Evolutionary conservation across 345 rosid species (phyloP).

Genomic region (Salix udensis): DNA sequence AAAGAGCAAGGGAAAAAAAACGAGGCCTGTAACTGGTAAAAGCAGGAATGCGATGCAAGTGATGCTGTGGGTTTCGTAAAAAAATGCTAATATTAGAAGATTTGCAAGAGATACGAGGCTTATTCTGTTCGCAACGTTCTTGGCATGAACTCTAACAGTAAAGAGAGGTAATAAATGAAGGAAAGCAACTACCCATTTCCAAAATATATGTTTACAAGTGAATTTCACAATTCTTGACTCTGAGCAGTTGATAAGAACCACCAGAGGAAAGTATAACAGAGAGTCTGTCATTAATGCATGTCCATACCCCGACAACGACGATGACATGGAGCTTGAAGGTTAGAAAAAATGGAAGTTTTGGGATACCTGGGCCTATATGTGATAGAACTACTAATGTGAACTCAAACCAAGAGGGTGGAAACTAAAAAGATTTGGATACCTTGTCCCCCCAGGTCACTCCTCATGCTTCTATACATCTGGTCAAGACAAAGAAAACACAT

Average conservation of each 20-base stretch:
- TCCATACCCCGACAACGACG: not conserved
- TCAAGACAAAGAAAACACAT: not conserved
- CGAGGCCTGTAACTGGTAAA: not conserved
- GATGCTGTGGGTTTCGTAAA: slow-evolving; percentile 24
- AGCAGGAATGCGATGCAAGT: not conserved
- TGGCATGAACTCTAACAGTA: slow-evolving; percentile 19
- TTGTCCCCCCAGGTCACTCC: slow-evolving; percentile 56
- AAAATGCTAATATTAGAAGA: slow-evolving; percentile 36
- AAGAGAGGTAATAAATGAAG: slow-evolving; percentile 34
- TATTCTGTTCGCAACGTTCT: slow-evolving; percentile 22
- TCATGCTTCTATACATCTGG: slow-evolving; percentile 97
- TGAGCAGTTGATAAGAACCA: slow-evolving; percentile 24
- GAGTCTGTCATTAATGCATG: slow-evolving; percentile 23
- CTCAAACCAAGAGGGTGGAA: not conserved
- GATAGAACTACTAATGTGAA: not conserved
- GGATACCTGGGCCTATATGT: not conserved
- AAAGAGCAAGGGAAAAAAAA: not conserved
- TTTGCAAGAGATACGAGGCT: slow-evolving; percentile 11
- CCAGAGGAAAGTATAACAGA: slow-evolving; percentile 33
- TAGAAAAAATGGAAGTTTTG: not conserved
- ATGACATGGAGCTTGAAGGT: not conserved
- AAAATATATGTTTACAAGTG: slow-evolving; percentile 9
- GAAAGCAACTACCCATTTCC: slow-evolving; percentile 12
- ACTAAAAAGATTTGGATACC: slow-evolving; percentile 26
- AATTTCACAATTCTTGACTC: slow-evolving; percentile 2